Evolutionary conservation across 768 basidiomycete species (phyloP).

Genomic region (Amyloporia xantha): DNA sequence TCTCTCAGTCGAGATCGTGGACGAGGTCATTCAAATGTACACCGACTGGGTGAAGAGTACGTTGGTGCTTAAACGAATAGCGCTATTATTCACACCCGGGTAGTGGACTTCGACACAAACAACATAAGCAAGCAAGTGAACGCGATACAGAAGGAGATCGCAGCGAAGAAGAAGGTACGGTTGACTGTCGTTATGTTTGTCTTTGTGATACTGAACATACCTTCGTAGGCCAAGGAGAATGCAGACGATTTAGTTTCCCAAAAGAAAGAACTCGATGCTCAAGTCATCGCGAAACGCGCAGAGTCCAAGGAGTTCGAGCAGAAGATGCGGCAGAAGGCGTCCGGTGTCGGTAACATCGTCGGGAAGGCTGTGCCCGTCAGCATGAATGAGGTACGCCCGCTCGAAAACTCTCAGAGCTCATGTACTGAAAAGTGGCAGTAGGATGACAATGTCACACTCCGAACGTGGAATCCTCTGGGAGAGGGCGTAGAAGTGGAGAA

Average conservation of each 20-base stretch:
- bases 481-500: slow-evolving; percentile 65
- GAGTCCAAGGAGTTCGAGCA: slow-evolving; percentile 72
- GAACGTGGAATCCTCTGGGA: slow-evolving; percentile 83
- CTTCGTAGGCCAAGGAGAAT: slow-evolving; percentile 77
- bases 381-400: slow-evolving; percentile 66
- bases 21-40: slow-evolving; percentile 91
- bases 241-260: slow-evolving; percentile 81
- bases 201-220: neutral
- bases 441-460: slow-evolving; percentile 85
- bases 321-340: slow-evolving; percentile 74
- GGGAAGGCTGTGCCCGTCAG: slow-evolving; percentile 82
- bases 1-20: slow-evolving; percentile 84
- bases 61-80: slow-evolving; percentile 19
- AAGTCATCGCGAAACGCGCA: slow-evolving; percentile 70
- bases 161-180: slow-evolving; percentile 82
- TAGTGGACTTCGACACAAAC: slow-evolving; percentile 87
- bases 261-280: slow-evolving; percentile 81
- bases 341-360: slow-evolving; percentile 87
- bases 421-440: slow-evolving; percentile 26
- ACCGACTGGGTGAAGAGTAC: slow-evolving; percentile 89
- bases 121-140: slow-evolving; percentile 78
- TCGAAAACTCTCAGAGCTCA: too few species aligned
- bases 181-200: too few species aligned
- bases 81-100: neutral
- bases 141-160: slow-evolving; percentile 90